Percentiles rank a stretch among this genome's conserved stretches.
Conservation (phyloP, 352 stramenopile species). For the Pilasporangium apinafurcum region DNA sequence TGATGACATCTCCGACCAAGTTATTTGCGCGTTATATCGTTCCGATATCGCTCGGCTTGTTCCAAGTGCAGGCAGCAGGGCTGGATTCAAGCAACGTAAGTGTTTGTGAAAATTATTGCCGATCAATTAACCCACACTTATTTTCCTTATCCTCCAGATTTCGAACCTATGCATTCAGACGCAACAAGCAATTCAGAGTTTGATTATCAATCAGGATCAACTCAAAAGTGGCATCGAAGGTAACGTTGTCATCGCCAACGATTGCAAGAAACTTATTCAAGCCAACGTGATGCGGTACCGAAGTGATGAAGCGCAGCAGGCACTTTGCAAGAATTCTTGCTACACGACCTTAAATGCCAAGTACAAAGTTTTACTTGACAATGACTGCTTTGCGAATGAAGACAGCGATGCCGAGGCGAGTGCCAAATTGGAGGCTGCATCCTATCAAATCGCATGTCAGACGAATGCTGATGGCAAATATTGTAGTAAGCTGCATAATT, state of each 20-base stretch:
- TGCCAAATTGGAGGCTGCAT: conserved; percentile 38
- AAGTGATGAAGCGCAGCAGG: conserved; percentile 48
- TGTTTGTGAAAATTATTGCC: not conserved
- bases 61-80: conserved; percentile 3
- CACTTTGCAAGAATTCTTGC: conserved; percentile 58
- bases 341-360: conserved; percentile 46
- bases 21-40: no score
- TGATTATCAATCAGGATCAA: conserved; percentile 55
- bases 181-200: conserved; percentile 31
- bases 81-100: conserved; percentile 23
- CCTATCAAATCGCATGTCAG: conserved; percentile 74
- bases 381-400: conserved; percentile 51
- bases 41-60: not conserved
- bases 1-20: no score
- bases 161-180: conserved; percentile 36
- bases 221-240: conserved; percentile 56
- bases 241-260: conserved; percentile 32
- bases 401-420: conserved; percentile 54
- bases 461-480: conserved; percentile 46
- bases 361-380: conserved; percentile 58
- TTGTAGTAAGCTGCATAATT: conserved; percentile 40
- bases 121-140: not conserved
- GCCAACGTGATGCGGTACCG: conserved; percentile 48
- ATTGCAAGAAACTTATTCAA: conserved; percentile 53
- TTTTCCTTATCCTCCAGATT: conserved; percentile 9